Conservation (phyloP, 2,329 filamentous ascomycete species). For the Diatrype stigma region DNA sequence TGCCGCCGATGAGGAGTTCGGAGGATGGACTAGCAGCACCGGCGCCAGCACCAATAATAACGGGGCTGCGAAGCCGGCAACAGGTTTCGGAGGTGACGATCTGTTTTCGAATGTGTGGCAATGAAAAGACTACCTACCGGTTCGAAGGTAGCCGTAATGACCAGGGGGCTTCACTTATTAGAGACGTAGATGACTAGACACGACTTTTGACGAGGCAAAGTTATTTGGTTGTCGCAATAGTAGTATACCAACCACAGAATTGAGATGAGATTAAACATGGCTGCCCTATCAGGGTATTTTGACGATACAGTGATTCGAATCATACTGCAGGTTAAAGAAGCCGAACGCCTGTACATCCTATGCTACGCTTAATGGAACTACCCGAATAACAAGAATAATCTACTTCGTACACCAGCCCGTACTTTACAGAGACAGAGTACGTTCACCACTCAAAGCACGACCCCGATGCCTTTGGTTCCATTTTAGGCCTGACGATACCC, state of each 20-base stretch:
- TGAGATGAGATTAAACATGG: no score
- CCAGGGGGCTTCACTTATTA: no score
- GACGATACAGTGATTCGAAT: neutral
- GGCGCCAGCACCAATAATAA: constrained; percentile 36
- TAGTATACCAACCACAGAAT: no score
- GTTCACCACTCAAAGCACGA: no score
- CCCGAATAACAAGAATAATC: neutral
- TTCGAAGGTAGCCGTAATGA: neutral
- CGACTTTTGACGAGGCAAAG: no score
- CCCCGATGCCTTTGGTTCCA: neutral
- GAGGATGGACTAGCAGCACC: constrained; percentile 81
- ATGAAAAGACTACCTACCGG: constrained; percentile 34
- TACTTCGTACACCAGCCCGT: no score
- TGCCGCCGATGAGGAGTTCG: constrained; percentile 89
- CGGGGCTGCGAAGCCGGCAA: constrained; percentile 48
- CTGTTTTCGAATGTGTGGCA: constrained; percentile 96
- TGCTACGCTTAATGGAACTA: neutral
- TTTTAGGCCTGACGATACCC: neutral
- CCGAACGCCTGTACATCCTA: neutral
- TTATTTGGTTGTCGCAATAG: no score
- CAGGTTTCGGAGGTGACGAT: constrained; percentile 70
- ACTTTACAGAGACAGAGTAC: no score
- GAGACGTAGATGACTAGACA: no score
- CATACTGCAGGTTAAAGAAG: neutral
- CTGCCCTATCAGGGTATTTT: no score